Evolutionary conservation across 495 filamentous ascomycete species (phyloP).

Genomic region (Penicillium riverlandense): DNA sequence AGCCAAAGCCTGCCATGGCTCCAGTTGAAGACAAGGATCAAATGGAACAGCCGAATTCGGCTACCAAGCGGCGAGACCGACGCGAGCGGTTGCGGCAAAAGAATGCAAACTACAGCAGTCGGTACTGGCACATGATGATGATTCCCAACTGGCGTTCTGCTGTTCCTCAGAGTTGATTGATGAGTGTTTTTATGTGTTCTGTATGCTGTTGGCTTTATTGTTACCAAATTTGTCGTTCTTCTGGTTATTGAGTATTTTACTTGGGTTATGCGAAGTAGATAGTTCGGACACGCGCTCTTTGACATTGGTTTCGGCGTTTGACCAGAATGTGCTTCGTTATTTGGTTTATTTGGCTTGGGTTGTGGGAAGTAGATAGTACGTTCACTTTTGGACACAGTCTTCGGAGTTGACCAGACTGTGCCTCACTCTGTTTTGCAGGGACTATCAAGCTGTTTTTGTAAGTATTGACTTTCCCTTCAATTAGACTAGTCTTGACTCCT

Average conservation of each 20-base stretch:
- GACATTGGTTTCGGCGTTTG: too few species aligned
- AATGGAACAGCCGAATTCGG: constrained; percentile 16
- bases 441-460: too few species aligned
- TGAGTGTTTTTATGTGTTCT: background rate
- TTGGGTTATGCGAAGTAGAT: background rate
- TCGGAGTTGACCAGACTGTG: too few species aligned
- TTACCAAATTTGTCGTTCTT: background rate
- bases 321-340: too few species aligned
- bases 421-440: too few species aligned
- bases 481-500: too few species aligned
- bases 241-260: background rate
- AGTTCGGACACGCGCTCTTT: background rate
- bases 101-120: constrained; percentile 3
- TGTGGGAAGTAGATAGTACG: too few species aligned
- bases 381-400: too few species aligned
- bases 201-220: background rate
- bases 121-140: constrained; percentile 16
- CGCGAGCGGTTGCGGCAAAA: constrained; percentile 12
- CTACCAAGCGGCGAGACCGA: constrained; percentile 20
- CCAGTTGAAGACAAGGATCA: background rate
- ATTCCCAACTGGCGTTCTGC: constrained; percentile 7
- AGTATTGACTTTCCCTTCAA: too few species aligned
- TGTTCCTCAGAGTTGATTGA: background rate
- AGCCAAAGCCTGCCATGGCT: background rate
- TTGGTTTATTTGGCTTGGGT: too few species aligned